A percentile compares a stretch with the other conserved stretches of the same genome.
Evolutionary conservation across 2,329 filamentous ascomycete genomes (phyloP).

Genomic region (Apiospora arundinis): DNA sequence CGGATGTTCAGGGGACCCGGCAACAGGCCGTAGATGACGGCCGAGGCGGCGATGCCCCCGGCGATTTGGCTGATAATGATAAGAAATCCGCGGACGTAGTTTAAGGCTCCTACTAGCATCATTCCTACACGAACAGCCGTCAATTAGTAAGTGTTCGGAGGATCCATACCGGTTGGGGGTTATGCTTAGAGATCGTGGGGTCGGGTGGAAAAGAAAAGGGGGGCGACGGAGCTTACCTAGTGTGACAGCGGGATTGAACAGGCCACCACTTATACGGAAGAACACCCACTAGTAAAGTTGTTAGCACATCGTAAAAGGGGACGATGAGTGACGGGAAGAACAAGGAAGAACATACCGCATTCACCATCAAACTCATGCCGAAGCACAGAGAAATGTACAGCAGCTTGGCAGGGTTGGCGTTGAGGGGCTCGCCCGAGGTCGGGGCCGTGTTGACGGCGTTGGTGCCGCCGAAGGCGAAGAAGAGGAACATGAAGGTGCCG

Average conservation of each 20-base stretch:
- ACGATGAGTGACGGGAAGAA: too few relatives aligned
- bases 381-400: slow-evolving; percentile 12
- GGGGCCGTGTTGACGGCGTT: slow-evolving; percentile 14
- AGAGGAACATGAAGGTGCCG: slow-evolving; percentile 21
- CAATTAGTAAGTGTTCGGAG: background rate
- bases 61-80: slow-evolving; percentile 14
- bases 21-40: slow-evolving; percentile 7
- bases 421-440: background rate
- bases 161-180: too few relatives aligned
- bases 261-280: slow-evolving; percentile 20
- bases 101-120: background rate
- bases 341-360: background rate
- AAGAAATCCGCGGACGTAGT: slow-evolving; percentile 1
- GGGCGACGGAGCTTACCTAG: background rate
- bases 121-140: background rate
- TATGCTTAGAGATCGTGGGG: background rate
- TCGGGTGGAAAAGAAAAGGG: background rate
- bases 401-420: slow-evolving; percentile 20
- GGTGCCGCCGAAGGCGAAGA: slow-evolving; percentile 19
- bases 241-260: slow-evolving; percentile 22
- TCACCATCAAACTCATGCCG: slow-evolving; percentile 16
- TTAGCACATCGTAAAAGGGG: background rate
- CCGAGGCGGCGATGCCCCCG: slow-evolving; percentile 20
- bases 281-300: slow-evolving; percentile 13
- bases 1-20: background rate